These are phyloP conservation scores for Sclerotinia spermophila DNA, from an alignment of 2,329 filamentous ascomycete genomes.

Conservation along the genomic window DNA sequence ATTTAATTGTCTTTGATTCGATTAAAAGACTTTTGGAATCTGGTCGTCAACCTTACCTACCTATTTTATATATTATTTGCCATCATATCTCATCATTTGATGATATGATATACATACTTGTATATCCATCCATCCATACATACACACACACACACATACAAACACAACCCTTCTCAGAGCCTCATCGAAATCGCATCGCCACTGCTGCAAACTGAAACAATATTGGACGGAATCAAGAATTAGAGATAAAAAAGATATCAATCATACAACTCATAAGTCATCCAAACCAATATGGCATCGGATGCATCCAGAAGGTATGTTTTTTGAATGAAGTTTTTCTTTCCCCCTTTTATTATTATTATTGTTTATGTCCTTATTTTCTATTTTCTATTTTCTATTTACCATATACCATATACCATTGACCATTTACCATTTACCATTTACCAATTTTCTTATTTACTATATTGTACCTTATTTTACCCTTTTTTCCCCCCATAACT, in stretches of 20 bases:
- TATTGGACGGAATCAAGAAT: background rate
- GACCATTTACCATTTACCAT: too few species aligned
- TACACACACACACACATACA: background rate
- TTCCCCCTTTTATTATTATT: background rate
- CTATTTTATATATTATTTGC: background rate
- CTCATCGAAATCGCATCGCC: background rate
- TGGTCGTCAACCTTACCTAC: background rate
- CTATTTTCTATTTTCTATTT: background rate
- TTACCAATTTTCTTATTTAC: background rate
- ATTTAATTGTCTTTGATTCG: constrained; percentile 2
- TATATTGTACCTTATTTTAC: background rate
- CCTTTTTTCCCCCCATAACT: background rate
- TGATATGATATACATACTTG: too few species aligned
- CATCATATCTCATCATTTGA: constrained; percentile 1
- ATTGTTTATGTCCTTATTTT: background rate
- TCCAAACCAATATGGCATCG: constrained; percentile 26
- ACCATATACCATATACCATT: too few species aligned
- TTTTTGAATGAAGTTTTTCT: constrained; percentile 5
- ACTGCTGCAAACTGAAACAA: background rate
- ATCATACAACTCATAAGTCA: background rate
- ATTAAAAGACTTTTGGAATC: background rate
- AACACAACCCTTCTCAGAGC: background rate
- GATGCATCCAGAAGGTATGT: constrained; percentile 35
- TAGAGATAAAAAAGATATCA: background rate
- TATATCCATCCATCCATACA: too few species aligned